These are phyloP conservation scores for Umbilicus rupestris DNA, from an alignment of 164 flowering plant species.

Conservation along the genomic window DNA sequence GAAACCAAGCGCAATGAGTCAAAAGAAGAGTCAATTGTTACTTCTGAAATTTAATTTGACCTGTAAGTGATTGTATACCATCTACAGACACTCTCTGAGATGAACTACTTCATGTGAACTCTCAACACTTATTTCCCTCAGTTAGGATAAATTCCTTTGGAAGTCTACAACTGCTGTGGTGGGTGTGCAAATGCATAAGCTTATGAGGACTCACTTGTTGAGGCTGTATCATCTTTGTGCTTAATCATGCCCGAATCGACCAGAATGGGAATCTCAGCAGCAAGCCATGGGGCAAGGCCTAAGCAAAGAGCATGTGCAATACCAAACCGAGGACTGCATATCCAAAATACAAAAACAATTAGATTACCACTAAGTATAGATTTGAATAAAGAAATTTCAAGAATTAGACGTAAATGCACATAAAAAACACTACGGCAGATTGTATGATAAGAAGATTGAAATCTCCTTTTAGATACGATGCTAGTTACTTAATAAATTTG, in stretches of 20 bases:
- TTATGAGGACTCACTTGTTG: constrained; percentile 42
- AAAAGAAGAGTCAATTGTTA: background rate
- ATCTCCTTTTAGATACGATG: no score
- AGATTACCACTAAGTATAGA: background rate
- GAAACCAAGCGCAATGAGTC: background rate
- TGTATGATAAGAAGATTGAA: no score
- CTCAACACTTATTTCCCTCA: background rate
- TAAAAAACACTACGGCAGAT: no score
- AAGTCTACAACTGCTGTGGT: background rate
- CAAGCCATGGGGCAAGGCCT: constrained; percentile 99
- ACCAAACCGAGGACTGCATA: constrained; percentile 84
- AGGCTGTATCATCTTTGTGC: constrained; percentile 83
- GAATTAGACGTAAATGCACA: no score
- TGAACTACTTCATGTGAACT: background rate
- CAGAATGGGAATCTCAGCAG: constrained; percentile 92
- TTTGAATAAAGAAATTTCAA: no score
- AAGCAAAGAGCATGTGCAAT: constrained; percentile 96
- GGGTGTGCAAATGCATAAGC: background rate
- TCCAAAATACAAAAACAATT: constrained; percentile 13
- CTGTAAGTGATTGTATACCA: background rate
- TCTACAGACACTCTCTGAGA: background rate
- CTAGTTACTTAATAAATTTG: no score
- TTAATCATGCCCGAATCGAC: constrained; percentile 96
- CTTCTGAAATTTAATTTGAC: background rate
- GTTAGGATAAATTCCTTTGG: background rate